Percentiles rank a stretch among this genome's conserved stretches.
Evolutionary conservation across 2,329 filamentous ascomycete species (phyloP).

Genomic region (Arthrobotrys entomopaga): DNA sequence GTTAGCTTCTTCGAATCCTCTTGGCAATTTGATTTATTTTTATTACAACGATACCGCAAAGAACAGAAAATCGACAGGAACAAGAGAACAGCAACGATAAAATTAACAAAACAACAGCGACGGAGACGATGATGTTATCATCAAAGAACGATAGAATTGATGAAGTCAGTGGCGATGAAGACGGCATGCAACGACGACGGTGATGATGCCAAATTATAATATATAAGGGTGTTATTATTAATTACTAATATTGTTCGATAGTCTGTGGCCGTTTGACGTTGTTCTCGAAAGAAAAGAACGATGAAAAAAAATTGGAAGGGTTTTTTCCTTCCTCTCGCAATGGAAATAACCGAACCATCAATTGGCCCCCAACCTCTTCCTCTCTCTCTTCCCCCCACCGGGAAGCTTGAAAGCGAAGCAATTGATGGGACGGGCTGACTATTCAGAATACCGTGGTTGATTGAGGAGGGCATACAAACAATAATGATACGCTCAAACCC

Average conservation of each 20-base stretch:
- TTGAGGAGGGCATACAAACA: no score
- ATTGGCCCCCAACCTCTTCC: no score
- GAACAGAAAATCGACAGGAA: no score
- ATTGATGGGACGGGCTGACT: no score
- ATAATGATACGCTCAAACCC: no score
- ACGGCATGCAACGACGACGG: not conserved
- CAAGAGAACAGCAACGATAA: not conserved
- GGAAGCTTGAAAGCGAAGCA: no score
- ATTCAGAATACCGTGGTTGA: no score
- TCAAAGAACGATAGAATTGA: no score
- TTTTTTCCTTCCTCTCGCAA: no score
- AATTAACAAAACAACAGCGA: not conserved
- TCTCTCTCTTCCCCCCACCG: no score
- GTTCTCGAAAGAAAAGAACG: conserved; percentile 31
- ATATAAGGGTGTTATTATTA: conserved; percentile 17
- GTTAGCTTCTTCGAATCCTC: conserved; percentile 14
- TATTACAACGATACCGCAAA: no score
- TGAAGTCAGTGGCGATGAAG: conserved; percentile 20
- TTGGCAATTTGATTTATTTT: not conserved
- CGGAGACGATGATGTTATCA: not conserved
- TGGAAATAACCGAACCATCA: no score
- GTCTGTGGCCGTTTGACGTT: conserved; percentile 31
- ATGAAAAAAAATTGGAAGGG: conserved; percentile 12
- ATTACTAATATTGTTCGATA: conserved; percentile 36
- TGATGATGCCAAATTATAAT: not conserved